Percentiles rank a stretch among this genome's conserved stretches.
Conservation (phyloP, 2,329 filamentous ascomycete genomes). For the Xylaria sp. region DNA sequence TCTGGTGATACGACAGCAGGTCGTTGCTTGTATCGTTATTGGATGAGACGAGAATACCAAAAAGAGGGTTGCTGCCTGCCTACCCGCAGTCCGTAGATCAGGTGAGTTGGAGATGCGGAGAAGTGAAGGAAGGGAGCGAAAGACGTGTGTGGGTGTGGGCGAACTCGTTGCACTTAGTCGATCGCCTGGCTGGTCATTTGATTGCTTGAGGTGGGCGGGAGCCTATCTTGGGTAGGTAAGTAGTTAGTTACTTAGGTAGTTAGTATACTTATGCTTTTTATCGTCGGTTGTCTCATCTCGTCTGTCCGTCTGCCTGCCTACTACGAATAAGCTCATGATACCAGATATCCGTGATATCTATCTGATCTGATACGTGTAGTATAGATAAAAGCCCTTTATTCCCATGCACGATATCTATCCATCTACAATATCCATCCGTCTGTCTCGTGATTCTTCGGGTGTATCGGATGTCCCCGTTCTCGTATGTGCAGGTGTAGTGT, state of each 20-base stretch:
- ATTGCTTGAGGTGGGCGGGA: conserved; percentile 23
- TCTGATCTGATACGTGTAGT: neutral
- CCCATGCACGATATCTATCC: neutral
- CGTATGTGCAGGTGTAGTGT: neutral
- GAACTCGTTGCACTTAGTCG: conserved; percentile 7
- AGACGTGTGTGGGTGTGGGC: conserved; percentile 13
- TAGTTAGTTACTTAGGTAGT: too few relatives aligned
- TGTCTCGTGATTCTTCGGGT: conserved; percentile 25
- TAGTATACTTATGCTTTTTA: too few relatives aligned
- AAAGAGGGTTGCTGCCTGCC: neutral
- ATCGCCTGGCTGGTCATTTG: conserved; percentile 30
- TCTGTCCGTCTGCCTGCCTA: neutral
- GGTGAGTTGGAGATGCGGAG: conserved; percentile 15
- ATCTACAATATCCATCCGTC: neutral
- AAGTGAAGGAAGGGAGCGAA: neutral
- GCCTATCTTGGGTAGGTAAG: neutral
- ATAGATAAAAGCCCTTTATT: conserved; percentile 8
- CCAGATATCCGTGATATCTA: neutral
- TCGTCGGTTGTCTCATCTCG: neutral
- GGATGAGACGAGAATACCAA: neutral
- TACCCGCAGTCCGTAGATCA: conserved; percentile 6
- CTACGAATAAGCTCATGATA: neutral
- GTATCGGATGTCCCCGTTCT: conserved; percentile 15
- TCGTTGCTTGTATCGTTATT: conserved; percentile 16
- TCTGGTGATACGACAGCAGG: conserved; percentile 31